A percentile compares a stretch with the other conserved stretches of the same genome.
Conservation (phyloP, 495 filamentous ascomycete genomes). For the Xylaria intraflava region DNA sequence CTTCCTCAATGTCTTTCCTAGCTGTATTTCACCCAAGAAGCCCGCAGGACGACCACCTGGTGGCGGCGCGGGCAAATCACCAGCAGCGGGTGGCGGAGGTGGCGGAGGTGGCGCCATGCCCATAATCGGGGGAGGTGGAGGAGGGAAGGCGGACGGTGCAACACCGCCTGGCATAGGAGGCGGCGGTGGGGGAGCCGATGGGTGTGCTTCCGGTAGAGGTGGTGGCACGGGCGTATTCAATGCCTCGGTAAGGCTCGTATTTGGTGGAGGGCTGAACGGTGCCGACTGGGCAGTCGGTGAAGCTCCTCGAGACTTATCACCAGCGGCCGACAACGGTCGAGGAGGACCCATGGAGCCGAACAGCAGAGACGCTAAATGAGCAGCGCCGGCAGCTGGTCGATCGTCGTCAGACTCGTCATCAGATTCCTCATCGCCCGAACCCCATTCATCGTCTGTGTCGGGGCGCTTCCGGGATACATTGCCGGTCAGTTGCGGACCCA, state of each 20-base stretch:
- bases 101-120: conserved; percentile 50
- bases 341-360: conserved; percentile 98
- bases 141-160: conserved; percentile 34
- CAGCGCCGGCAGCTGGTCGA: conserved; percentile 71
- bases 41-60: conserved; percentile 48
- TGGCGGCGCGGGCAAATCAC: conserved; percentile 28
- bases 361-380: conserved; percentile 84
- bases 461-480: conserved; percentile 32
- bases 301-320: conserved; percentile 54
- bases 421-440: conserved; percentile 68
- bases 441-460: conserved; percentile 76
- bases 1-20: conserved; percentile 71
- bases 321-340: conserved; percentile 75
- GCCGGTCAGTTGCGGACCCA: conserved; percentile 23
- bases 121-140: conserved; percentile 49
- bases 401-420: conserved; percentile 67
- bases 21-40: conserved; percentile 73
- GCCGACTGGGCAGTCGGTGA: conserved; percentile 35
- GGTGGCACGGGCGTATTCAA: conserved; percentile 34
- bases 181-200: conserved; percentile 26
- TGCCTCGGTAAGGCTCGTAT: conserved; percentile 33
- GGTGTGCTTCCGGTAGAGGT: conserved; percentile 32
- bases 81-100: conserved; percentile 43
- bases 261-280: conserved; percentile 27
- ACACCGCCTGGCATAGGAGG: conserved; percentile 32